These are phyloP conservation scores for Botrytis tulipae DNA, from an alignment of 2,329 filamentous ascomycete genomes.

Conservation along the genomic window DNA sequence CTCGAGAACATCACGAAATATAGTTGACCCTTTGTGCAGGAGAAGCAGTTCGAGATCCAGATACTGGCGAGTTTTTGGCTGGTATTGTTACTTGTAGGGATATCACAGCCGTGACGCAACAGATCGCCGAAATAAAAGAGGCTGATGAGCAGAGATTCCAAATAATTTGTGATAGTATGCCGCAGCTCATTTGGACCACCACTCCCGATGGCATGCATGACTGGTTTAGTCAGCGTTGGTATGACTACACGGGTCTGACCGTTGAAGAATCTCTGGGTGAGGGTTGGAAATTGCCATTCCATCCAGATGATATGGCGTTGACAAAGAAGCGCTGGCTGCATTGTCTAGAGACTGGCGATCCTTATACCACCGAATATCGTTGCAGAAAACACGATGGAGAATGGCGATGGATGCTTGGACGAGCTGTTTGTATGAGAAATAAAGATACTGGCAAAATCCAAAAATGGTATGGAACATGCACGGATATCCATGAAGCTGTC, in stretches of 20 bases:
- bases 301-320: constrained; percentile 65
- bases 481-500: constrained; percentile 74
- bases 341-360: constrained; percentile 63
- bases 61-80: constrained; percentile 69
- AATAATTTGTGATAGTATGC: constrained; percentile 72
- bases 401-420: constrained; percentile 77
- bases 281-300: constrained; percentile 64
- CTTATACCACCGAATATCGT: constrained; percentile 69
- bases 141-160: constrained; percentile 73
- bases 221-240: constrained; percentile 74
- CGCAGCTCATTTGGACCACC: constrained; percentile 72
- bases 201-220: constrained; percentile 64
- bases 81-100: constrained; percentile 62
- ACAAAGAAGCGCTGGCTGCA: constrained; percentile 58
- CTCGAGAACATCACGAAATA: neutral
- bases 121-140: constrained; percentile 67
- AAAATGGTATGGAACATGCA: constrained; percentile 80
- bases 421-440: constrained; percentile 66
- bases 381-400: constrained; percentile 64
- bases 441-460: constrained; percentile 65
- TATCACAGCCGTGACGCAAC: constrained; percentile 66
- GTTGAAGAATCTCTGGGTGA: constrained; percentile 60
- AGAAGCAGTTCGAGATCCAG: constrained; percentile 64
- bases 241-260: constrained; percentile 70
- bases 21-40: constrained; percentile 36